These are phyloP conservation scores for Aspergillus sclerotialis DNA, from an alignment of 2,329 filamentous ascomycete species.

Conservation along the genomic window DNA sequence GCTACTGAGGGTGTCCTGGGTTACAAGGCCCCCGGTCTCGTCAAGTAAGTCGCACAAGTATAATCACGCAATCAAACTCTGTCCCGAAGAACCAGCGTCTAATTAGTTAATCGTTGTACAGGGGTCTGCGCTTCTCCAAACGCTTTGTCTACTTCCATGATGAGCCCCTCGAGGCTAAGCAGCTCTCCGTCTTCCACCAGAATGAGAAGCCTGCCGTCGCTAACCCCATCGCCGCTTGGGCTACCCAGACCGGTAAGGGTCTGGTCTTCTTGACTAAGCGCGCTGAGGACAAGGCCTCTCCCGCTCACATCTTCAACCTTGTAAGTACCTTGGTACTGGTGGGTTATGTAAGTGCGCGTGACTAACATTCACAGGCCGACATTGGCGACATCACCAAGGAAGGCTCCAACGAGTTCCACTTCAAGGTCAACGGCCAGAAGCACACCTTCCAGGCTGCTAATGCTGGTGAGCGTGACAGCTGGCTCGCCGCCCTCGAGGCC, in stretches of 20 bases:
- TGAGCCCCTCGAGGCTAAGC: constrained; percentile 66
- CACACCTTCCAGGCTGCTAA: constrained; percentile 82
- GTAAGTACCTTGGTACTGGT: constrained; percentile 46
- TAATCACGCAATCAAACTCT: not conserved
- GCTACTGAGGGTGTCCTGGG: constrained; percentile 77
- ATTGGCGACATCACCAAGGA: constrained; percentile 67
- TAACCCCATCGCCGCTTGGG: constrained; percentile 80
- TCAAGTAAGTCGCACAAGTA: constrained; percentile 62
- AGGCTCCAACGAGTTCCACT: constrained; percentile 72
- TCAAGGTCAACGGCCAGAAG: constrained; percentile 82
- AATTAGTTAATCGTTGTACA: constrained; percentile 28
- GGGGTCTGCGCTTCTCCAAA: constrained; percentile 85
- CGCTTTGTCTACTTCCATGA: constrained; percentile 84
- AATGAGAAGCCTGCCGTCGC: constrained; percentile 77
- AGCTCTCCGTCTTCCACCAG: constrained; percentile 71
- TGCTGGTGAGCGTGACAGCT: constrained; percentile 78
- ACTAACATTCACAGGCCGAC: constrained; percentile 48
- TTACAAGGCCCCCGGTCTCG: constrained; percentile 82
- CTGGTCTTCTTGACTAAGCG: constrained; percentile 88
- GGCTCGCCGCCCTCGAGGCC: constrained; percentile 76
- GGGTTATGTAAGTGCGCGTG: not conserved
- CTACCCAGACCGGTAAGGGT: constrained; percentile 88
- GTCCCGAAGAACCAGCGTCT: not conserved
- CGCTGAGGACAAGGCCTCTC: constrained; percentile 70
- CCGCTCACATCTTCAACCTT: constrained; percentile 76